Evolutionary conservation across 148 eudicot species (phyloP), one percentile per base, ranked within the genome.

Genomic region (Fagopyrum tataricum): DNA sequence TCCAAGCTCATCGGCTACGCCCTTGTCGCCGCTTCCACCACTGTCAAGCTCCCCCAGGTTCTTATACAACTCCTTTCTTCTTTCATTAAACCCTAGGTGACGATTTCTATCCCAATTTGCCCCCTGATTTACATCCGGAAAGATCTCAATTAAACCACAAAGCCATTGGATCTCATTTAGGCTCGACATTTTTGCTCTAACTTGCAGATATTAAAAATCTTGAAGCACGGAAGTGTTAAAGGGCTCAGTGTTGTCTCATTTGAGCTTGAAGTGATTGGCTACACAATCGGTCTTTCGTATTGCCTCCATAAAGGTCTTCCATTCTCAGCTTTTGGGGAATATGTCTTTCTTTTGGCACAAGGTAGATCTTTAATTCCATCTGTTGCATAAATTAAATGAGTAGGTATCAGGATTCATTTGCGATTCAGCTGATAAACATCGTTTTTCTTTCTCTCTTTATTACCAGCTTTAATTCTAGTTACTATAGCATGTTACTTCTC

Each of bases 271-370:
- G 91, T 94, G 72, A 81, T 94, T 78, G 98, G 98, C 58, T 94
- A 94, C 82, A 94, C 98, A 4, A 86, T 94, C 75, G 91, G 93
- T 68, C 89, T 95, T 78, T 90, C 98, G 4, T 95, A 91, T 79
- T 95, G 98, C 80, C 90, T 95, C 78, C 96, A 91, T 80, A 91
- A 91, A 83, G 98, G 93, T 61, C 93, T 95, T 70, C 98, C 98
- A 31, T 91, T 95, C 80, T 95, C 97, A 26, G 98, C 98, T 41
- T 95, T 84, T 76, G 98, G 98, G 71, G 98, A 95, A 79, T 84
- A 88, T 83, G 90, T 84, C 3, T 94, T 94, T 85, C 88, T 94
- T 47, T 78, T 94, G 80, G 78, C 87, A 56, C 97, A 95, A 87
- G 98, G 98, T 91, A 78, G 55, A 73, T 55, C 76, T 7, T 44